These are phyloP conservation scores for Pyracantha coccinea DNA, from an alignment of 331 rosid species.

Conservation along the genomic window DNA sequence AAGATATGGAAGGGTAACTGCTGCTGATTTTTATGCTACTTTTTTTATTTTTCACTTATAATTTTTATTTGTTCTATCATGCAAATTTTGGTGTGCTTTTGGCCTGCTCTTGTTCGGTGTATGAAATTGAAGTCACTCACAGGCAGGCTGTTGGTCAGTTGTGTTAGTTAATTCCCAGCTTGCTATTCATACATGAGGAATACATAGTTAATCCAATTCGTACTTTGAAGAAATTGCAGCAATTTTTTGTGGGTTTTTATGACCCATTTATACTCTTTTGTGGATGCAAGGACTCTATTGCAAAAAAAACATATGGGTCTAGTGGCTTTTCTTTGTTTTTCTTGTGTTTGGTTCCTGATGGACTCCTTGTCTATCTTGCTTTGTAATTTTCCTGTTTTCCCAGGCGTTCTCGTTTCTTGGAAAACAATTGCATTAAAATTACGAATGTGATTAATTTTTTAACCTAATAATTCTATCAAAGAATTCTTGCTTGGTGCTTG, in stretches of 20 bases:
- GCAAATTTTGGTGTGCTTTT: neutral
- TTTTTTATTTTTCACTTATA: neutral
- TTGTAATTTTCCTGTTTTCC: neutral
- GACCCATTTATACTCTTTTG: neutral
- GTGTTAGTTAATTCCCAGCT: neutral
- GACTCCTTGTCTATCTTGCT: neutral
- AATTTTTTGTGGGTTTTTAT: too few relatives aligned
- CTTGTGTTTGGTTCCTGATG: neutral
- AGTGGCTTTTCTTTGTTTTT: neutral
- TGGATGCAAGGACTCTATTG: neutral
- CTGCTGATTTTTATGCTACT: slow-evolving; percentile 16
- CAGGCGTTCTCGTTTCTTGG: neutral
- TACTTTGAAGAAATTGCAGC: neutral
- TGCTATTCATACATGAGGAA: neutral
- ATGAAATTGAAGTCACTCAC: neutral
- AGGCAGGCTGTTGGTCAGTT: neutral
- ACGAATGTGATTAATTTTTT: neutral
- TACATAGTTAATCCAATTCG: neutral
- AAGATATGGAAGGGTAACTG: slow-evolving; percentile 90
- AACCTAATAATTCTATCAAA: neutral
- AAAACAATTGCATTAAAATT: neutral
- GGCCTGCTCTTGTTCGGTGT: neutral
- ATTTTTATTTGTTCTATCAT: neutral
- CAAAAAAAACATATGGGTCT: neutral
- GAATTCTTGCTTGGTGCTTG: neutral